phyloP scores from a whole-genome alignment of 345 rosid species.

The Brassica incana region DNA sequence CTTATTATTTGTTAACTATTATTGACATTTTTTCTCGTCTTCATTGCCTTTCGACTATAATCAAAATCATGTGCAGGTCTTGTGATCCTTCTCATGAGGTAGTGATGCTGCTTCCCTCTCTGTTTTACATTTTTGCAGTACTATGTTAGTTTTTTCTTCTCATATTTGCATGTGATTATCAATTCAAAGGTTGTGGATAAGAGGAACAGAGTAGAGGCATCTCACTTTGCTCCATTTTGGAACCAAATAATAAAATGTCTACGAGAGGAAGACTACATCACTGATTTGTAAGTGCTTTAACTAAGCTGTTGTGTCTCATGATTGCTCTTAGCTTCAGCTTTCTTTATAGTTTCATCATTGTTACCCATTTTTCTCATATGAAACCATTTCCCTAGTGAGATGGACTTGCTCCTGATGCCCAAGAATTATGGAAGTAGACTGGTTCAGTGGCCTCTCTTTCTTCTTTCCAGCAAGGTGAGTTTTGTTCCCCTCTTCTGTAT shows the following conservation, averaged over 20 bases:
- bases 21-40: slow-evolving; percentile 6
- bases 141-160: background rate
- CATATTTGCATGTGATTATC: slow-evolving; percentile 24
- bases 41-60: slow-evolving; percentile 15
- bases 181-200: slow-evolving; percentile 55
- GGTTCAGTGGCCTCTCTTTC: slow-evolving; percentile 97
- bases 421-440: slow-evolving; percentile 72
- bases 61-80: slow-evolving; percentile 54
- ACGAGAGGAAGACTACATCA: slow-evolving; percentile 89
- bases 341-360: background rate
- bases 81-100: slow-evolving; percentile 51
- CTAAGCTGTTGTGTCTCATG: slow-evolving; percentile 9
- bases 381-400: slow-evolving; percentile 57
- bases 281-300: slow-evolving; percentile 64
- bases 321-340: slow-evolving; percentile 5
- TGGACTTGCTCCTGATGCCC: slow-evolving; percentile 93
- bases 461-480: slow-evolving; percentile 93
- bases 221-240: slow-evolving; percentile 91
- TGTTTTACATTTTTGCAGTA: slow-evolving; percentile 16
- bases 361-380: background rate
- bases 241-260: slow-evolving; percentile 82
- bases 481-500: slow-evolving; percentile 17
- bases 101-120: background rate
- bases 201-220: slow-evolving; percentile 70
- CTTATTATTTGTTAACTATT: background rate